Evolutionary conservation across 2,329 filamentous ascomycete genomes (phyloP).

Genomic region (Botryotinia globosa): DNA sequence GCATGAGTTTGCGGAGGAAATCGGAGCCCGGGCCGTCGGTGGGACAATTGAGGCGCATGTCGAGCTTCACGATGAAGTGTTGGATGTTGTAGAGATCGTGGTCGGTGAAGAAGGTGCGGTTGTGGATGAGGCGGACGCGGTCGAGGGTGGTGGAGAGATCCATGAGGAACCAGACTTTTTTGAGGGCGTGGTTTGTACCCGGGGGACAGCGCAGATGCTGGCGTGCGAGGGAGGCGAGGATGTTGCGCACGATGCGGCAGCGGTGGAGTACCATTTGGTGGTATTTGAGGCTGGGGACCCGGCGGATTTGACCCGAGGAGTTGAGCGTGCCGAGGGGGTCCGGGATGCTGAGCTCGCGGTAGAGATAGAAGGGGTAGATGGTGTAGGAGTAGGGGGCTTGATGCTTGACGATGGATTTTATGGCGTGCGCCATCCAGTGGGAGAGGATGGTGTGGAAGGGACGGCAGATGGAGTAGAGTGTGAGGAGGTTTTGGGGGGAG

Average conservation of each 20-base stretch:
- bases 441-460: neutral
- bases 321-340: conserved; percentile 54
- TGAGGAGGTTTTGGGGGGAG: neutral
- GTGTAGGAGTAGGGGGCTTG: conserved; percentile 51
- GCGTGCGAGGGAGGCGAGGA: conserved; percentile 58
- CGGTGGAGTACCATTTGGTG: conserved; percentile 63
- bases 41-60: conserved; percentile 66
- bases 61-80: conserved; percentile 68
- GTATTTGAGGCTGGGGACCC: conserved; percentile 64
- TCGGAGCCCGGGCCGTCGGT: conserved; percentile 50
- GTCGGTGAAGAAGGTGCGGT: conserved; percentile 54
- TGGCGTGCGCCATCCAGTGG: neutral
- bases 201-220: conserved; percentile 56
- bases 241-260: conserved; percentile 56
- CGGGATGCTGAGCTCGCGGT: conserved; percentile 53
- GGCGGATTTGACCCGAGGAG: conserved; percentile 42
- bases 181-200: conserved; percentile 47
- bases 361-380: conserved; percentile 62
- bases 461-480: neutral
- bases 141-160: conserved; percentile 58
- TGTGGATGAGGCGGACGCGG: conserved; percentile 54
- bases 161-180: conserved; percentile 72
- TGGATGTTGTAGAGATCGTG: conserved; percentile 59
- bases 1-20: conserved; percentile 54
- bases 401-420: conserved; percentile 50